Evolutionary conservation across 768 basidiomycete species (phyloP).

Genomic region (Dacryopinax spathularia): DNA sequence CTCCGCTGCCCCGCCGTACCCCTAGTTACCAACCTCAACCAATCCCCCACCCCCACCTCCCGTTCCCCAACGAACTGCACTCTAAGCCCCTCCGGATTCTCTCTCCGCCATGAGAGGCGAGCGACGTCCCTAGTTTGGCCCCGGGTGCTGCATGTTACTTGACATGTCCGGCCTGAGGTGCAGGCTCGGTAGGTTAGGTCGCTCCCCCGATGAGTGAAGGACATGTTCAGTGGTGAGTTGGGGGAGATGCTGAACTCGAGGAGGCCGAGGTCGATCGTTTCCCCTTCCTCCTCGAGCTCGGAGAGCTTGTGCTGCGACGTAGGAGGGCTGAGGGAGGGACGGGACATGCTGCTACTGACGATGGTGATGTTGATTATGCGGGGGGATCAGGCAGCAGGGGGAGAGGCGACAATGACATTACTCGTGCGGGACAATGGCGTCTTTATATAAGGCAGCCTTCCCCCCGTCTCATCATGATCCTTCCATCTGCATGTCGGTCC

Average conservation of each 20-base stretch:
- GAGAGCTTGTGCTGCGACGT: too few relatives aligned
- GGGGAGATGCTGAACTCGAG: not conserved
- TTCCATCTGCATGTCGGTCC: too few relatives aligned
- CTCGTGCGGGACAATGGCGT: not conserved
- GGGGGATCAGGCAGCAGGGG: too few relatives aligned
- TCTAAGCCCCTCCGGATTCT: not conserved
- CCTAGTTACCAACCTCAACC: not conserved
- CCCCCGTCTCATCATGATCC: too few relatives aligned
- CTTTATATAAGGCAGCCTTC: not conserved
- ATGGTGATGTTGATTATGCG: too few relatives aligned
- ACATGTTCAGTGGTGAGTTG: not conserved
- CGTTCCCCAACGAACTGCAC: not conserved
- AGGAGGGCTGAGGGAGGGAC: too few relatives aligned
- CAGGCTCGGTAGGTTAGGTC: not conserved
- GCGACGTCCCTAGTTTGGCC: not conserved
- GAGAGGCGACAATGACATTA: too few relatives aligned
- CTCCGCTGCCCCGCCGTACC: not conserved
- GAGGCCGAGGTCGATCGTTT: not conserved
- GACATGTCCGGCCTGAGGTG: not conserved
- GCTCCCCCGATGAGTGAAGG: not conserved
- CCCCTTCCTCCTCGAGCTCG: too few relatives aligned
- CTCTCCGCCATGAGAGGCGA: not conserved
- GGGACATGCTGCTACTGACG: too few relatives aligned
- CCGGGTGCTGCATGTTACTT: not conserved
- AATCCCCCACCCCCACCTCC: not conserved